Evolutionary conservation across 2,329 filamentous ascomycete genomes (phyloP).

Genomic region (Zalaria sp.): DNA sequence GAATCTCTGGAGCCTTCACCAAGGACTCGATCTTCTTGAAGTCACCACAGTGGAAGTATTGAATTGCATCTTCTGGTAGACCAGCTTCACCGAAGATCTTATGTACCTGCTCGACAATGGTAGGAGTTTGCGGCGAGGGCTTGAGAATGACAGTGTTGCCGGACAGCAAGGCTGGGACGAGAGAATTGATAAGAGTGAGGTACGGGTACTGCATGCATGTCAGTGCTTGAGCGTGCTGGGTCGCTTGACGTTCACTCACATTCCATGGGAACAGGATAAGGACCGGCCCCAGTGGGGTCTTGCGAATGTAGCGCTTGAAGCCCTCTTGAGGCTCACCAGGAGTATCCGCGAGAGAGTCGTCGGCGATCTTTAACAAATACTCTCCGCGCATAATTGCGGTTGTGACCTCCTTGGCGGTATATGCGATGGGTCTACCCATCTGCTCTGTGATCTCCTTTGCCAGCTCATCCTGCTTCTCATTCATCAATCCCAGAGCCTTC

Average conservation of each 20-base stretch:
- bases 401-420: conserved; percentile 66
- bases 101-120: conserved; percentile 71
- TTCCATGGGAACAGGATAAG: conserved; percentile 94
- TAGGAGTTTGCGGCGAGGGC: conserved; percentile 88
- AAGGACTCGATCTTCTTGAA: conserved; percentile 63
- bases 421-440: conserved; percentile 88
- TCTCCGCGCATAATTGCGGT: conserved; percentile 78
- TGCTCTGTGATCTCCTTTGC: conserved; percentile 79
- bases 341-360: conserved; percentile 64
- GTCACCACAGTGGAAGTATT: conserved; percentile 84
- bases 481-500: conserved; percentile 60
- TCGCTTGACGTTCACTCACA: conserved; percentile 38
- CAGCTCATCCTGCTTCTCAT: conserved; percentile 61
- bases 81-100: conserved; percentile 68
- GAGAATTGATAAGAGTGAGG: conserved; percentile 79
- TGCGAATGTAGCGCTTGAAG: conserved; percentile 81
- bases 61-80: conserved; percentile 68
- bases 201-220: conserved; percentile 62
- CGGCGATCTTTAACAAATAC: conserved; percentile 73
- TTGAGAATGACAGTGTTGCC: conserved; percentile 90
- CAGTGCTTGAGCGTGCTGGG: conserved; percentile 2
- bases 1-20: conserved; percentile 61
- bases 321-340: conserved; percentile 73
- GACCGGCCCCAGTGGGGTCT: conserved; percentile 75
- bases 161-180: conserved; percentile 79